Evolutionary conservation across 495 filamentous ascomycete species (phyloP), one percentile per base, ranked within the genome.

Genomic region (Aspergillus baeticus): DNA sequence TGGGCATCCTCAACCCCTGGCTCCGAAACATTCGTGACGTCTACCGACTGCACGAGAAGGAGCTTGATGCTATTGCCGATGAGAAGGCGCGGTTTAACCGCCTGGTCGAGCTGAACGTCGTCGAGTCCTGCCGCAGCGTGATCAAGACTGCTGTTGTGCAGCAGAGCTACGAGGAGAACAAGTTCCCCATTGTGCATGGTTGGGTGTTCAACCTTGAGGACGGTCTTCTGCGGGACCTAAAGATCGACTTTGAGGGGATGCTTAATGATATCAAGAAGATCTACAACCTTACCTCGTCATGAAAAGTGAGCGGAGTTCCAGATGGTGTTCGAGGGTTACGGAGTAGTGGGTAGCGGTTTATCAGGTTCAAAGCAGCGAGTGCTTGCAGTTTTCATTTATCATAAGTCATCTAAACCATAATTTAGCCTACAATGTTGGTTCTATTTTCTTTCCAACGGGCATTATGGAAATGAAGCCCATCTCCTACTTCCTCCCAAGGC

Each of bases 1-100:
- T 94, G 46, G 90, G 89, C 1, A 75, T 88, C 10, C 75, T 94
- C 18, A 89, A 94, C 68, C 84, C 83, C 0, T 96, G 91, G 91
- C 75, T 96, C 31, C 76, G 81, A 46, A 89, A 90, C 3, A 73
- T 92, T 23, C 78, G 83, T 37, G 76, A 81, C 33, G 59, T 94
- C 34, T 79, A 85, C 29, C 69, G 88, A 50, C 54, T 71, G 37
- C 67, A 74, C 39, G 62, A 73, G 61, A 54, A 61, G 20, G 63
- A 69, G 22, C 63, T 69, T 13, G 82, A 82, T 18, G 78, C 80
- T 57, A 70, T 90, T n/a, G 53, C 65, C 5, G 72, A 71, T 11
- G 73, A 76, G 46, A 62, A 63, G 52, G 65, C 74, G 6, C 62
- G 72, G 5, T 61, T 79, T 18, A 78, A 80, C 58, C 75, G 84